Percentiles rank a stretch among this genome's conserved stretches.
phyloP scores from a whole-genome alignment of 139 green algal genomes.

The Tetratostichococcus sp. region DNA sequence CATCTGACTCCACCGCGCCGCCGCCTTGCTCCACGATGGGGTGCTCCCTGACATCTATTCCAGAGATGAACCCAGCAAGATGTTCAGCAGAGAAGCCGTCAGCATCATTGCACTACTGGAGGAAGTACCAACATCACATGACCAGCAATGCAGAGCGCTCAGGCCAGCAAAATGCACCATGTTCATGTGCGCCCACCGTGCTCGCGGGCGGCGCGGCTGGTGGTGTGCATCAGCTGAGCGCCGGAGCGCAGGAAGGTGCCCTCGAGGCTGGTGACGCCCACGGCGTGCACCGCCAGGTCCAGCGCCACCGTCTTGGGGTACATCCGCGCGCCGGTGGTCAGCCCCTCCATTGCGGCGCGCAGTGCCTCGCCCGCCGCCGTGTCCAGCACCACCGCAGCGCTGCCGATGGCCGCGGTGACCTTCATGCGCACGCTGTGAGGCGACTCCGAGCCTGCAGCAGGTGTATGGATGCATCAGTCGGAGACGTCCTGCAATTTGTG shows the following conservation, averaged over 20 bases:
- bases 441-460: conserved; percentile 31
- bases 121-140: no score
- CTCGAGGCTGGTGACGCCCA: conserved; percentile 54
- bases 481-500: no score
- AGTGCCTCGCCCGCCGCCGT: conserved; percentile 36
- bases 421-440: conserved; percentile 48
- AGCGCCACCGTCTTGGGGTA: conserved; percentile 21
- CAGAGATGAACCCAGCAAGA: no score
- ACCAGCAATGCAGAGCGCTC: no score
- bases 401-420: conserved; percentile 35
- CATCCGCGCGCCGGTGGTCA: conserved; percentile 12
- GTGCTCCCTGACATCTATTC: not conserved
- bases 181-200: not conserved
- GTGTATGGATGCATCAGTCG: no score
- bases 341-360: conserved; percentile 27
- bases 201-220: not conserved
- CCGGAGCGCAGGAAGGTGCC: conserved; percentile 65
- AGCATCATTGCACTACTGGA: no score
- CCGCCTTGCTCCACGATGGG: not conserved
- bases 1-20: not conserved
- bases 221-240: not conserved
- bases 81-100: no score
- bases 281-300: conserved; percentile 39
- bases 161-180: no score
- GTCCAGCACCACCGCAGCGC: conserved; percentile 38